Evolutionary conservation across 805 yeast genomes (phyloP), one percentile per base, ranked within the genome.

Genomic region (Pichia thaimueangensis): DNA sequence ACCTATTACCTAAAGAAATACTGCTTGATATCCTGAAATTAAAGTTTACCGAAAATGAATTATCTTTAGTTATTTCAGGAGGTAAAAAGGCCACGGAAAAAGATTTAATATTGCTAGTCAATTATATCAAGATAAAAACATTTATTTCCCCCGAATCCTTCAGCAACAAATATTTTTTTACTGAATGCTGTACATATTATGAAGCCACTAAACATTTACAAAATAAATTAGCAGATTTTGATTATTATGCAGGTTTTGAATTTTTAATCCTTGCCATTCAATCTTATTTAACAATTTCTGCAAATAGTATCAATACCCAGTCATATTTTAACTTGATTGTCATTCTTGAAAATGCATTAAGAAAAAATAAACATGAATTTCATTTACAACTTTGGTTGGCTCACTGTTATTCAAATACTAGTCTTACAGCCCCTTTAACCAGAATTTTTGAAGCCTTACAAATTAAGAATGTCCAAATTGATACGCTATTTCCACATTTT

Each of bases 391-490:
- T 86, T 8, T 85, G 93, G 89, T 64, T 88, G 28, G 70, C 84
- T 37, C 70, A 76, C 24, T 56, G 86, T 3, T 85, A 83, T 59
- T 67, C 74, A 13, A 55, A 69, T 16, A 54, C 86, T 8, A 87
- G 87, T 37, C 65, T 78, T 9, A 67, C 68, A 25, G 57, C 71
- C 2, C 58, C 67, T 32, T 81, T 89, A 0, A 51, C 59, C 27
- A 56, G 59, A 7, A 74, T 78, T 35, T 87, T 73, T 57, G 59
- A 70, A 13, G 55, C 67, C 1, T 60, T 89, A 39, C 75, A 78
- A 29, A 74, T 87, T 51, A 86, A 83, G 55, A 79, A 81, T 63
- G 61, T 88, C 8, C 97, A 91, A 60, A 67, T 71, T 39, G 96
- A 89, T 54, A 74, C 86, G 0, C 58, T 84, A 36, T 73, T 80